phyloP scores from a whole-genome alignment of 192 early-diverging fungal species.

The Kickxella alabastrina region DNA sequence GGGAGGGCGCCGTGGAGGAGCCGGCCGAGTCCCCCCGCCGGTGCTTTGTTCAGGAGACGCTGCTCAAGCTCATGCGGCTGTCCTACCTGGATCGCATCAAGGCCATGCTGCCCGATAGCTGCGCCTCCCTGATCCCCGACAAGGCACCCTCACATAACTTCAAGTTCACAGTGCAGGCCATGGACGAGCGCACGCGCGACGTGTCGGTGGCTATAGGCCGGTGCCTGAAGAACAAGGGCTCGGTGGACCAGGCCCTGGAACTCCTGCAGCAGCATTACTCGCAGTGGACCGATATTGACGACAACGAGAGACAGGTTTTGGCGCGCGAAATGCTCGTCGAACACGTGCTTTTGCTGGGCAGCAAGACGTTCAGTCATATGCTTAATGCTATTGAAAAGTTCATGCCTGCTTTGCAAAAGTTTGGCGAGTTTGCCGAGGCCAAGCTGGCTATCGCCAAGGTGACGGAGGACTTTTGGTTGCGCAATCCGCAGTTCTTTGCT shows the following conservation, averaged over 20 bases:
- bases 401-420: conserved; percentile 38
- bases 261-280: conserved; percentile 48
- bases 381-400: conserved; percentile 88
- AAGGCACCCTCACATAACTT: conserved; percentile 68
- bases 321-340: conserved; percentile 77
- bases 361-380: conserved; percentile 92
- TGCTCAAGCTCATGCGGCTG: conserved; percentile 81
- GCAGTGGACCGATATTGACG: conserved; percentile 43
- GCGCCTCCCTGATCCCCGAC: conserved; percentile 56
- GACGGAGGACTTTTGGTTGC: conserved; percentile 76
- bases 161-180: conserved; percentile 57
- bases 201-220: conserved; percentile 52
- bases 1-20: conserved; percentile 48
- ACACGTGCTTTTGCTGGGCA: conserved; percentile 80
- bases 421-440: conserved; percentile 55
- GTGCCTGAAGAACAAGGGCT: conserved; percentile 48
- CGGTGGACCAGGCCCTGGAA: conserved; percentile 41
- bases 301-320: conserved; percentile 24
- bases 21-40: conserved; percentile 20
- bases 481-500: conserved; percentile 85
- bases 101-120: conserved; percentile 67
- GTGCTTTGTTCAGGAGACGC: conserved; percentile 77
- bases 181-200: conserved; percentile 60
- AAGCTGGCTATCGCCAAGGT: conserved; percentile 66
- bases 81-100: conserved; percentile 88